Percentiles rank a stretch among this genome's conserved stretches.
These are phyloP conservation scores for Chenopodium album DNA, from an alignment of 148 eudicot species.

Conservation along the genomic window DNA sequence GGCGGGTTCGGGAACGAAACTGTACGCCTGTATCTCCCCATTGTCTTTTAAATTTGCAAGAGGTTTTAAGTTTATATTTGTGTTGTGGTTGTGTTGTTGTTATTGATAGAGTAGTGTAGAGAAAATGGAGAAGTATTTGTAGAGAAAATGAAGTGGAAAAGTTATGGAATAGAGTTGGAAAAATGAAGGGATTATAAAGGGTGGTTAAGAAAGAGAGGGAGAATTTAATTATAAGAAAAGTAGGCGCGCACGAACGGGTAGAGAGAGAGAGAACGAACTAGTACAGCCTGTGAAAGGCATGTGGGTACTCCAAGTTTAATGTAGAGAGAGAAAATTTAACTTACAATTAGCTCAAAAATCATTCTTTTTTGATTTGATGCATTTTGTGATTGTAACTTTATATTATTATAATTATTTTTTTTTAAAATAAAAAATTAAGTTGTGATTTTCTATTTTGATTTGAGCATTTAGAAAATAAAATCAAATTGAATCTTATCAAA, in stretches of 20 bases:
- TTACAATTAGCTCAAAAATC: not conserved
- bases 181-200: slow-evolving; percentile 20
- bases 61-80: not conserved
- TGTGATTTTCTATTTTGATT: not conserved
- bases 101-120: slow-evolving; percentile 15
- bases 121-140: not conserved
- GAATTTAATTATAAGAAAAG: not conserved
- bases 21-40: slow-evolving; percentile 61
- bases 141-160: not conserved
- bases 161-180: not conserved
- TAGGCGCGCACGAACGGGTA: slow-evolving; percentile 32
- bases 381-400: not conserved
- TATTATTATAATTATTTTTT: not conserved
- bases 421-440: not conserved
- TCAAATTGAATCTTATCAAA: not conserved
- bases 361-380: not conserved
- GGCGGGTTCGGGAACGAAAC: slow-evolving; percentile 71
- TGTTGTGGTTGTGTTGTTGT: not conserved
- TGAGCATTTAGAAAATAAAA: not conserved
- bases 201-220: not conserved
- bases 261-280: slow-evolving; percentile 2
- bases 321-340: not conserved
- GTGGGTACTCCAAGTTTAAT: slow-evolving; percentile 22
- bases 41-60: not conserved
- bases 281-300: slow-evolving; percentile 29